Percentiles rank a stretch among this genome's conserved stretches.
Evolutionary conservation across 345 rosid genomes (phyloP).

Genomic region (Odontarrhena argentea): DNA sequence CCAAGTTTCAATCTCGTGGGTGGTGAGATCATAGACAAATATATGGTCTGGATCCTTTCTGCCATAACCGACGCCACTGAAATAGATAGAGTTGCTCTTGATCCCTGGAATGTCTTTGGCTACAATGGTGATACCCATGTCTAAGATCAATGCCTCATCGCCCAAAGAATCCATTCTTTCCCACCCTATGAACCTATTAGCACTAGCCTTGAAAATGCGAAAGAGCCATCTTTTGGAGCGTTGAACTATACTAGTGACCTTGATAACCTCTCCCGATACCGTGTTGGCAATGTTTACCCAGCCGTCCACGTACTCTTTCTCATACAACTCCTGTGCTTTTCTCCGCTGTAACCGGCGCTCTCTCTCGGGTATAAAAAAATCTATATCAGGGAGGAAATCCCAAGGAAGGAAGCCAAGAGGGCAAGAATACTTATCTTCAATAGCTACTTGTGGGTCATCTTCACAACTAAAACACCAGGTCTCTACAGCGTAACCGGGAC

Average conservation of each 20-base stretch:
- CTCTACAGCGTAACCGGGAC: not conserved
- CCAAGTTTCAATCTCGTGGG: not conserved
- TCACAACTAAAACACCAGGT: slow-evolving; percentile 14
- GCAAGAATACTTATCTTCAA: too few species aligned
- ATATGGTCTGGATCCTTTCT: not conserved
- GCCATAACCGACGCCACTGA: slow-evolving; percentile 5
- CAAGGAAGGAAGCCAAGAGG: not conserved
- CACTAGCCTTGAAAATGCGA: not conserved
- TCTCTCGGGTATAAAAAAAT: too few species aligned
- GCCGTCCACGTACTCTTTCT: not conserved
- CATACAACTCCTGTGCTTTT: not conserved
- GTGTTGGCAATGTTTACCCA: not conserved
- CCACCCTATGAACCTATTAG: not conserved
- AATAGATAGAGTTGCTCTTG: slow-evolving; percentile 24
- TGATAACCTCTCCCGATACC: not conserved
- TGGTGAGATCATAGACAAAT: slow-evolving; percentile 31
- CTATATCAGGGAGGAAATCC: not conserved
- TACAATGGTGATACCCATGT: slow-evolving; percentile 15
- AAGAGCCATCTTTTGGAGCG: slow-evolving; percentile 6
- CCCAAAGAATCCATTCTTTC: slow-evolving; percentile 17
- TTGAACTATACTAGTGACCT: not conserved
- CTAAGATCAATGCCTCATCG: slow-evolving; percentile 17
- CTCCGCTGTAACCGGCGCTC: not conserved
- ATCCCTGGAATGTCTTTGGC: slow-evolving; percentile 22
- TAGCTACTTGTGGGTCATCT: not conserved